Conservation (phyloP, 1,139 yeast species). For the Wickerhamiella infanticola region DNA sequence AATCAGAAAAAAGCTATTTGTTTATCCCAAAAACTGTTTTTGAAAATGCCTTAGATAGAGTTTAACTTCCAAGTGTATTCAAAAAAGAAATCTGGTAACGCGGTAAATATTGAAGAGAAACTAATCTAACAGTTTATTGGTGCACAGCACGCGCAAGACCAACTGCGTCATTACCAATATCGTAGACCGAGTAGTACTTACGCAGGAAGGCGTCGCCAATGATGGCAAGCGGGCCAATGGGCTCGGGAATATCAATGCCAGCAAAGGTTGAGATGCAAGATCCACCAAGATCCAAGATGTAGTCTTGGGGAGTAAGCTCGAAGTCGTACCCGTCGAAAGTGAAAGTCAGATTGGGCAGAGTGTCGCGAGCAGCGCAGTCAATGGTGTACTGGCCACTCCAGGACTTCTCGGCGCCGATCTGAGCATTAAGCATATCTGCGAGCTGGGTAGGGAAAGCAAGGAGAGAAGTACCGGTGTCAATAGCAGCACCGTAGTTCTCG, state of each 20-base stretch:
- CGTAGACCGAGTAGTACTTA: constrained; percentile 85
- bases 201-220: constrained; percentile 96
- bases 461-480: constrained; percentile 95
- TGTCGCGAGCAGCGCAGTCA: constrained; percentile 72
- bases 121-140: background rate
- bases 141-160: constrained; percentile 52
- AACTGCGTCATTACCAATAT: constrained; percentile 75
- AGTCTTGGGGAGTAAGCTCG: constrained; percentile 75
- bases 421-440: constrained; percentile 87
- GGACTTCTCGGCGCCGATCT: constrained; percentile 91
- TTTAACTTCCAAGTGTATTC: background rate
- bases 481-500: constrained; percentile 82
- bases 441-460: constrained; percentile 86
- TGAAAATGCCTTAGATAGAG: background rate
- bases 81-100: too few relatives aligned
- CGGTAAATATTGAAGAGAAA: too few relatives aligned
- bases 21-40: background rate
- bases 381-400: constrained; percentile 95
- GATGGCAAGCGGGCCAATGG: constrained; percentile 91
- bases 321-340: constrained; percentile 81
- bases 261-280: constrained; percentile 92
- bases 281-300: constrained; percentile 85
- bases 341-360: constrained; percentile 81
- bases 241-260: constrained; percentile 94
- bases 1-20: background rate